Conservation (phyloP, 2,329 filamentous ascomycete genomes). For the Alternaria atra region DNA sequence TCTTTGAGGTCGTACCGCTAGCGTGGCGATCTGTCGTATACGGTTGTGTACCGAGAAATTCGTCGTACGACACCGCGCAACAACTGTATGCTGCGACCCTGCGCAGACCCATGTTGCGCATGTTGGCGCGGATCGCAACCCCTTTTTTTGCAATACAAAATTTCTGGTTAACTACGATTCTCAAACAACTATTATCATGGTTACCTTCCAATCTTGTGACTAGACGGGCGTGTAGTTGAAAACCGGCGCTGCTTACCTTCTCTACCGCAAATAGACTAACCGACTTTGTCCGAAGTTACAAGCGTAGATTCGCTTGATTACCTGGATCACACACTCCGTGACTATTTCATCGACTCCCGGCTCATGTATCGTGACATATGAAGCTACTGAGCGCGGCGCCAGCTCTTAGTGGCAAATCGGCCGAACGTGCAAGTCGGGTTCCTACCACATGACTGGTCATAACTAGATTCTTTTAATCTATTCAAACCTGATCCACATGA, state of each 20-base stretch:
- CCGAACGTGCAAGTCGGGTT: conserved; percentile 22
- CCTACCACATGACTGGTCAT: conserved; percentile 33
- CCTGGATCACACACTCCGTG: neutral
- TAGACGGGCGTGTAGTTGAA: neutral
- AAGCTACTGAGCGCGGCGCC: conserved; percentile 3
- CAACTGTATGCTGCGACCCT: neutral
- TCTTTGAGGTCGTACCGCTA: conserved; percentile 1
- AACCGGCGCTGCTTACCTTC: neutral
- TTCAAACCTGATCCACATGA: conserved; percentile 27
- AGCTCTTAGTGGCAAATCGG: conserved; percentile 18
- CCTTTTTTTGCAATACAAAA: neutral
- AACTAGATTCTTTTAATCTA: conserved; percentile 31
- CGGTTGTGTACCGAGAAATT: neutral
- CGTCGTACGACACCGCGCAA: neutral
- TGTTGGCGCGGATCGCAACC: neutral
- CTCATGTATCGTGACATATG: conserved; percentile 2
- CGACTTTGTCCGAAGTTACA: conserved; percentile 13
- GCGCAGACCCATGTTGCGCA: neutral
- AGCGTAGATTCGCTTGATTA: conserved; percentile 5
- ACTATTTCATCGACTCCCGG: conserved; percentile 1
- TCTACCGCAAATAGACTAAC: neutral
- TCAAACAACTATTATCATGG: neutral
- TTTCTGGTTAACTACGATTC: neutral
- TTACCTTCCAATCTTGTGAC: neutral
- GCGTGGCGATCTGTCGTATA: conserved; percentile 10